phyloP scores from a whole-genome alignment of 495 filamentous ascomycete genomes.

The Trichoderma orchidacearum region DNA sequence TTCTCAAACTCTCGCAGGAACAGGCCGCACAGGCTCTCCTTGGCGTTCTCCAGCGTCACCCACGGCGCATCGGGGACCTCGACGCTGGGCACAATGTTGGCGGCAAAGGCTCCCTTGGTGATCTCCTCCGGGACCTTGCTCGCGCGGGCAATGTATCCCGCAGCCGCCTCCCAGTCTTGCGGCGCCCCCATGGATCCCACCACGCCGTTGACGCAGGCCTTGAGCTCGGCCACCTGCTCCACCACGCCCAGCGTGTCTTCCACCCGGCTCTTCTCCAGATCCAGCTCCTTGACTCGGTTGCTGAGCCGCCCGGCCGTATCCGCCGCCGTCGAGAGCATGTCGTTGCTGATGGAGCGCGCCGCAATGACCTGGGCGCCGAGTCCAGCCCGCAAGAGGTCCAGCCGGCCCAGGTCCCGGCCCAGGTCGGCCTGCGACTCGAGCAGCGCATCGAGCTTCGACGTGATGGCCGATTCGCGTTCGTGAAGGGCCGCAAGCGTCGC shows the following conservation, averaged over 20 bases:
- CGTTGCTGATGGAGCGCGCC: constrained; percentile 71
- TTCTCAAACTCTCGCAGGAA: constrained; percentile 94
- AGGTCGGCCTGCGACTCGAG: constrained; percentile 72
- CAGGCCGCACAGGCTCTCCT: constrained; percentile 73
- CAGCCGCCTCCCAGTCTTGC: constrained; percentile 97
- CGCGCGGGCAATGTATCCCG: constrained; percentile 74
- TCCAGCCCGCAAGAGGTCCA: constrained; percentile 80
- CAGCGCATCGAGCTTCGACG: constrained; percentile 57
- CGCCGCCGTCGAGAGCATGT: constrained; percentile 73
- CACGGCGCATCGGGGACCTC: constrained; percentile 87
- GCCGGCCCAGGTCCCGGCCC: constrained; percentile 66
- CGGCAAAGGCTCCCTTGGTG: constrained; percentile 74
- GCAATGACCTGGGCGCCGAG: constrained; percentile 80
- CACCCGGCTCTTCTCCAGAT: constrained; percentile 80
- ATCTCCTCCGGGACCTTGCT: constrained; percentile 66
- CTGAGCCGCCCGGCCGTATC: constrained; percentile 80
- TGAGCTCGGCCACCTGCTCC: constrained; percentile 91
- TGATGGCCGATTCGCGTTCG: constrained; percentile 60
- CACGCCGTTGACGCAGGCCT: constrained; percentile 90
- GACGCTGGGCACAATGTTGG: constrained; percentile 83
- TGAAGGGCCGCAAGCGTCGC: constrained; percentile 60
- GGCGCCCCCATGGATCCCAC: constrained; percentile 92
- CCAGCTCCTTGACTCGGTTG: constrained; percentile 67
- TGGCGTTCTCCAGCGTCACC: constrained; percentile 74
- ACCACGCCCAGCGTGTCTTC: constrained; percentile 84